Percentiles rank a stretch among this genome's conserved stretches.
Conservation (phyloP, 805 yeast genomes). For the Jamesozyma spencerorum region DNA sequence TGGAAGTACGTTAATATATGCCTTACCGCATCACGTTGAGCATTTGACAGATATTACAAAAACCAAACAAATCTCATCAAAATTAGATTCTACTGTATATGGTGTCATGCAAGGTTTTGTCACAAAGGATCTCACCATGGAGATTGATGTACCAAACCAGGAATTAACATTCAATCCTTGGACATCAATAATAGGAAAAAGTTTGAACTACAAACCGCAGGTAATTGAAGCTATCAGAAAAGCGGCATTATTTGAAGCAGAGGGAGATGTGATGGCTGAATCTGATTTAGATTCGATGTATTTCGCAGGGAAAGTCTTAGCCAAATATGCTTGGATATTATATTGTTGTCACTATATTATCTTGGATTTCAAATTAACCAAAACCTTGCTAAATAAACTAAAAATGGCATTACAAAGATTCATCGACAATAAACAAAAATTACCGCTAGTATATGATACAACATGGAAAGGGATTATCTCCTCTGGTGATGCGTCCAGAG, state of each 20-base stretch:
- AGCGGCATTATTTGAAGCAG: constrained; percentile 32
- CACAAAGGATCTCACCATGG: constrained; percentile 34
- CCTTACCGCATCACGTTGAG: constrained; percentile 57
- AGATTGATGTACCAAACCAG: constrained; percentile 36
- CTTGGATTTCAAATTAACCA: constrained; percentile 44
- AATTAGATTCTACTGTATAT: constrained; percentile 40
- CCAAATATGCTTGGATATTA: constrained; percentile 81
- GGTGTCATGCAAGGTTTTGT: constrained; percentile 41
- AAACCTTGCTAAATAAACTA: constrained; percentile 43
- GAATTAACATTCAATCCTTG: constrained; percentile 39
- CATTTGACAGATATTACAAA: constrained; percentile 33
- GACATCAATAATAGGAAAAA: constrained; percentile 27
- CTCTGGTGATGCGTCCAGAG: constrained; percentile 49
- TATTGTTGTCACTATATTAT: constrained; percentile 63
- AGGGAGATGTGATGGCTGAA: constrained; percentile 24
- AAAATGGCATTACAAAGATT: constrained; percentile 64
- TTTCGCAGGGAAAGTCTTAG: constrained; percentile 77
- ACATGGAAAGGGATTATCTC: constrained; percentile 75
- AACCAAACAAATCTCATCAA: constrained; percentile 10
- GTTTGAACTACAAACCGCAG: constrained; percentile 21
- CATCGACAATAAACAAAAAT: constrained; percentile 54
- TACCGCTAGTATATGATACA: constrained; percentile 71
- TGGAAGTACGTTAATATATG: constrained; percentile 43
- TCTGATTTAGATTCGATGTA: constrained; percentile 75
- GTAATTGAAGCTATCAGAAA: constrained; percentile 26